phyloP scores from a whole-genome alignment of 2,329 filamentous ascomycete species.

The Aspergillus awamori region DNA sequence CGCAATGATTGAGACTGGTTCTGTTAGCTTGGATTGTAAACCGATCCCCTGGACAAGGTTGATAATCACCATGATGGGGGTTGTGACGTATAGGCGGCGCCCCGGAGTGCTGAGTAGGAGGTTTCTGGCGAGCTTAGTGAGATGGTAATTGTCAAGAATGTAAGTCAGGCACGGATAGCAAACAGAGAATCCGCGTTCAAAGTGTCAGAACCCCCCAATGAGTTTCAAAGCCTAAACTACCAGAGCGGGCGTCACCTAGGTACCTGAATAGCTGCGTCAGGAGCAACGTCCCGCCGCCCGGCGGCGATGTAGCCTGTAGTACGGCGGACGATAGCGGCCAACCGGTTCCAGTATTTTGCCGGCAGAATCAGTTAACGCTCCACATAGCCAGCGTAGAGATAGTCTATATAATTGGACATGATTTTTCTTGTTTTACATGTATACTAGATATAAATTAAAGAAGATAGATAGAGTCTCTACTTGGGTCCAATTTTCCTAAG shows the following conservation, averaged over 20 bases:
- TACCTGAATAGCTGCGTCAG: conserved; percentile 12
- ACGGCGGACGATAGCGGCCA: not conserved
- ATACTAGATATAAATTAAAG: too few species aligned
- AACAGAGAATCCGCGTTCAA: conserved; percentile 1
- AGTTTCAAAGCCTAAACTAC: not conserved
- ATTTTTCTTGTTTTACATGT: too few species aligned
- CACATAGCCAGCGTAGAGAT: too few species aligned
- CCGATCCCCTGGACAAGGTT: not conserved
- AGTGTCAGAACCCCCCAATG: conserved; percentile 2
- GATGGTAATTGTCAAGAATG: conserved; percentile 5
- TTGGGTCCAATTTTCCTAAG: too few species aligned
- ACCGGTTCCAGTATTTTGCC: not conserved
- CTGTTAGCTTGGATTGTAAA: conserved; percentile 17
- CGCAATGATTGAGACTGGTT: conserved; percentile 88
- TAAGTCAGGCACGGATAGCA: not conserved
- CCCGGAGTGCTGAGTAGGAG: not conserved
- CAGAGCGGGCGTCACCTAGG: not conserved
- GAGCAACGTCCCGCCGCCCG: conserved; percentile 18
- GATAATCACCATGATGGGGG: conserved; percentile 33
- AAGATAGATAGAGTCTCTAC: too few species aligned
- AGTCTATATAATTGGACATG: too few species aligned
- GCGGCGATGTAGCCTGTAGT: conserved; percentile 6
- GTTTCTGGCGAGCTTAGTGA: conserved; percentile 4
- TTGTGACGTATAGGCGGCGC: conserved; percentile 19
- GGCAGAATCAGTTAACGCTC: not conserved